Evolutionary conservation across 176 grass and related monocot species (phyloP), one percentile per base, ranked within the genome.

Genomic region (Echinochloa phyllopogon): DNA sequence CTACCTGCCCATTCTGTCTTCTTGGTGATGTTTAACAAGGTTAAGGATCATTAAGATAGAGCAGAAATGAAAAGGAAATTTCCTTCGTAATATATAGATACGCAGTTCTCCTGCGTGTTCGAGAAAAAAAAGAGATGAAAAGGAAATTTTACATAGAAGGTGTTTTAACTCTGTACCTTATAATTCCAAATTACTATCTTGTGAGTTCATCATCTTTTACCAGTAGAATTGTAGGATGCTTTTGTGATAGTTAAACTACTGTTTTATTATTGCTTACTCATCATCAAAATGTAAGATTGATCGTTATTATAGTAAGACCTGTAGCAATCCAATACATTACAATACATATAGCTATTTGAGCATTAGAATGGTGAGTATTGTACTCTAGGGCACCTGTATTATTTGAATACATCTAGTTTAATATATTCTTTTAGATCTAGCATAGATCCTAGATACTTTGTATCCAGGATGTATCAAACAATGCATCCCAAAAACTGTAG

Each of bases 121-220:
- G n/a, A n/a, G n/a, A n/a, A n/a, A n/a, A 41, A 66, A 81, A 49
- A 51, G 41, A 60, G 47, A 69, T 27, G 3, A 41, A 66, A 81
- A 49, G n/a, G 43, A 87, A 68, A 85, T 74, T 41, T 25, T 71
- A n/a, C 48, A n/a, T 16, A 57, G 15, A 90, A 59, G 21, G 11
- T 86, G 65, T 82, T 80, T 83, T 58, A 90, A 65, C 40, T 85
- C 21, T 78, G 16, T n/a, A n/a, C n/a, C 2, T 51, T 48, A 49
- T 29, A 38, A 17, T 79, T 78, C 68, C 27, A 40, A 56, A 58
- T 27, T 40, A 57, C 24, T 65, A 65, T 79, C 13, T 29, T 20
- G 36, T 58, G 60, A 25, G 27, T 64, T 57, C 38, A 57, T 80
- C n/a, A 49, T 84, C 15, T 37, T 45, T 48, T 80, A 58, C 25